phyloP scores from a whole-genome alignment of 805 yeast species.

The Candida vaughaniae region DNA sequence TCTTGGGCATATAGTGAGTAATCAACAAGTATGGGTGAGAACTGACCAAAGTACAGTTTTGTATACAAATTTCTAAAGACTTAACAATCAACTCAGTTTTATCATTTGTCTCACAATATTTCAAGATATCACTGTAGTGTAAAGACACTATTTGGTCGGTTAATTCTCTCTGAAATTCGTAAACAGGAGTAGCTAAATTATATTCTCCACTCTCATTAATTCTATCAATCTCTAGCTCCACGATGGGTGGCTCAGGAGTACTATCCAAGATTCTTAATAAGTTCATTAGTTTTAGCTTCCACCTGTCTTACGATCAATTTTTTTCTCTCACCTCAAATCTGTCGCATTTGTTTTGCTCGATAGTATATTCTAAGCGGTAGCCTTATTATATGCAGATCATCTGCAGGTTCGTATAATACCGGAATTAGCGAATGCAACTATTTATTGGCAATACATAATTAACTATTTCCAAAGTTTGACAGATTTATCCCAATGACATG shows the following conservation, averaged over 20 bases:
- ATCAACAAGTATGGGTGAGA: constrained; percentile 88
- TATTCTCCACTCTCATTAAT: constrained; percentile 59
- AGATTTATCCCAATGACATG: constrained; percentile 85
- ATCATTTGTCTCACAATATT: constrained; percentile 70
- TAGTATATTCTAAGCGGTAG: too few relatives aligned
- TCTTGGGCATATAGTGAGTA: constrained; percentile 82
- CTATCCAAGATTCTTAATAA: constrained; percentile 73
- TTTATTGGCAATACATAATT: too few relatives aligned
- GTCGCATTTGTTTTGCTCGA: too few relatives aligned
- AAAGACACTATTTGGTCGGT: constrained; percentile 89
- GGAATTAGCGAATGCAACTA: too few relatives aligned
- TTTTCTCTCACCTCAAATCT: too few relatives aligned
- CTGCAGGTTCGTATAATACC: too few relatives aligned
- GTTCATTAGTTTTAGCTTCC: too few relatives aligned
- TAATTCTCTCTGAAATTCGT: constrained; percentile 81
- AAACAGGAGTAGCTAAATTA: constrained; percentile 77
- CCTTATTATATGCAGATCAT: too few relatives aligned
- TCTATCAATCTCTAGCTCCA: constrained; percentile 51
- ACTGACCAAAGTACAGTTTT: constrained; percentile 75
- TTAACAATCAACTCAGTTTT: constrained; percentile 59
- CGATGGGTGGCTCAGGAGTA: constrained; percentile 79
- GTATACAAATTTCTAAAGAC: constrained; percentile 70
- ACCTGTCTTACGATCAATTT: too few relatives aligned
- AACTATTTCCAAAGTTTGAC: constrained; percentile 72
- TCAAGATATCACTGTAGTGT: constrained; percentile 86